Base-by-base conservation (phyloP, 2,329 filamentous ascomycete genomes). In the Chaetomium sp. region DNA sequence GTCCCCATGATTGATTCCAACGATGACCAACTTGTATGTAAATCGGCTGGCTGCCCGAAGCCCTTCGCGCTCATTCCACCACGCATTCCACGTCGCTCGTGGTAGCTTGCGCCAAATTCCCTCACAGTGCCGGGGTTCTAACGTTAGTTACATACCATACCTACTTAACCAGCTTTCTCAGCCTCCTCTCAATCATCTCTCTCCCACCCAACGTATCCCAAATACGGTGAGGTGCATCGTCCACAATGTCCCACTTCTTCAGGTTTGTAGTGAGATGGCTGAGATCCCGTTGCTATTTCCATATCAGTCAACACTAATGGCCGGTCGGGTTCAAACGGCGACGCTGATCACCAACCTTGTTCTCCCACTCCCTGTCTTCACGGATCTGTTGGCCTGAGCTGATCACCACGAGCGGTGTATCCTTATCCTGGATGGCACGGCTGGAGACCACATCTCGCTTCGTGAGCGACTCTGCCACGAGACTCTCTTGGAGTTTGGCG, bases 401-500 rank as follows among this genome's bases (percentile, higher is more conserved):
- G 63, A 98, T 85, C 27, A 99, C 80, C 1, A 89, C 89, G 47
- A 98, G 79, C 7, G 92, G 90, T 16, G 90, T 91, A 64, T 90
- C 82, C n/a, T 82, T 82, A 64, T 85, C 83, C 77, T 97, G 92
- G 60, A 98, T 95, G 55, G 89, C 88, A 25, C 90, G 83, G 64
- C 92, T 92, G 65, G 88, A 90, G 53, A 84, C 81, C 21, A 96
- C 87, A 73, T 99, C 95, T 38, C 91, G 91, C 75, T 88, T 90
- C 16, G 92, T 92, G 70, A 98, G 86, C 0, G 91, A 92, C 69
- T 88, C 85, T 0, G 93, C 93, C 35, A 97, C 92, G 0, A 98
- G 82, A 69, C 90, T 94, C 79, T 99, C 95, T 78, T 99, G 95
- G 63, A 99, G 82, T 77, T 93, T 91, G 4, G 93, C 90, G 75